Evolutionary conservation across 169 alveolate genomes (phyloP).

Genomic region (Plasmodium vivax): DNA sequence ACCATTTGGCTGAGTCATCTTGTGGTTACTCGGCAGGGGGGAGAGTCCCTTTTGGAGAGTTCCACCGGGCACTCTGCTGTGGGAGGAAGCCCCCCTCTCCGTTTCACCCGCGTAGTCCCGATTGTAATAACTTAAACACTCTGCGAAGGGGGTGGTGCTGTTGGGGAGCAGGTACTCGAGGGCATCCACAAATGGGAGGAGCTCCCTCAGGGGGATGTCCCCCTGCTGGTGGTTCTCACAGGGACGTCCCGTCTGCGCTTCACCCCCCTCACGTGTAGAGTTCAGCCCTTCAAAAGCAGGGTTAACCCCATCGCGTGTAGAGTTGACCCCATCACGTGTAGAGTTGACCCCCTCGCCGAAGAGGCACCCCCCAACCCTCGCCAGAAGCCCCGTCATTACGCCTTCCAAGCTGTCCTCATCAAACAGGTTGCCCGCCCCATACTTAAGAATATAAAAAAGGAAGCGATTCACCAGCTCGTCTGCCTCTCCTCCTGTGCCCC

Average conservation of each 20-base stretch:
- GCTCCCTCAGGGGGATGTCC: not conserved
- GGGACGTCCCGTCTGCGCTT: not conserved
- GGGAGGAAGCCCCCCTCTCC: not conserved
- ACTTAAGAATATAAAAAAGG: constrained; percentile 14
- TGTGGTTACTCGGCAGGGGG: not conserved
- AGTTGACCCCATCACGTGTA: too few relatives aligned
- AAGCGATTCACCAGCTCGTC: not conserved
- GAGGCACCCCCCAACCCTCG: not conserved
- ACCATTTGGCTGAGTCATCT: not conserved
- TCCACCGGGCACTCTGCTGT: not conserved
- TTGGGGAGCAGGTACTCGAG: not conserved
- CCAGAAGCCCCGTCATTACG: not conserved
- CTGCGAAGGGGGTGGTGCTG: not conserved
- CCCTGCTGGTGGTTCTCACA: not conserved
- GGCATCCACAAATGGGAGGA: constrained; percentile 23
- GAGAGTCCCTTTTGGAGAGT: not conserved
- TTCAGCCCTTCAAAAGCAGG: not conserved
- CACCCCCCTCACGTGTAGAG: not conserved
- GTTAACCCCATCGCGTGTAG: not conserved
- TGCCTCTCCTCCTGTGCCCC: not conserved
- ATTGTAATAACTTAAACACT: not conserved
- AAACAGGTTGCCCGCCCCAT: not conserved
- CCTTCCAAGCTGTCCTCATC: not conserved
- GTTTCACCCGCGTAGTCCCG: not conserved
- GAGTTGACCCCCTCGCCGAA: not conserved